Evolutionary conservation across 768 basidiomycete species (phyloP), one percentile per base, ranked within the genome.

Genomic region (Tephrocybe rancida): DNA sequence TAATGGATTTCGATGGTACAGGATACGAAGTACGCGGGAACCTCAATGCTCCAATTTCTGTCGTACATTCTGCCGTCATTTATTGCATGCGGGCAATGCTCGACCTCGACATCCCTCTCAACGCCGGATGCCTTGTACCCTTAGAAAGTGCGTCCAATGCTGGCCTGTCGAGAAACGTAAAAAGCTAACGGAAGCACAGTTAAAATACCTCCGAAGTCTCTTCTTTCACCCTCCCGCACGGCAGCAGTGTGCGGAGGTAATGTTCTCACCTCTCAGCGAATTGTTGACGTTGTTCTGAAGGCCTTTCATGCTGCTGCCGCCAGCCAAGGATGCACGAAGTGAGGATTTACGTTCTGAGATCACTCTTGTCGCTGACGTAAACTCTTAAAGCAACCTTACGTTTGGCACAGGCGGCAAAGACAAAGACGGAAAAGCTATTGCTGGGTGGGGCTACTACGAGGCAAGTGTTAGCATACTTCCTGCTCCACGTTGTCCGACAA

Each of bases 241-340:
- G 92, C 90, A 9, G 95, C 95, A 0, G 93, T 96, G 5, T 95
- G 93, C 58, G 94, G 90, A 26, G 95, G 95, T 10, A 98, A 97
- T 64, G 93, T 95, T 1, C 73, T 92, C 41, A 95, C 93, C 3
- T 90, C 87, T 5, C 95, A 96, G 64, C 80, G 95, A n/a, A 91
- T 96, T 41, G 92, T 95, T 2, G 95, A 98, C 64, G 93, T 95
- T 2, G 90, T 98, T 29, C 74, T 98, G 30, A 92, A 90, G 67
- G 94, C 95, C 0, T 97, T 98, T 75, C 82, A 89, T 61, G 94
- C 92, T 3, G 88, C 86, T 43, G 93, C 94, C 16, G 95, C 94
- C 0, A 92, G 90, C 62, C 95, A 97, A 66, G 95, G 95, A 1
- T 92, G 92, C 63, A 95, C 92, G 42, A 95, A 95, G 92, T 92